Conservation (phyloP, 257 asterid species). For the Marsdenia floribunda region DNA sequence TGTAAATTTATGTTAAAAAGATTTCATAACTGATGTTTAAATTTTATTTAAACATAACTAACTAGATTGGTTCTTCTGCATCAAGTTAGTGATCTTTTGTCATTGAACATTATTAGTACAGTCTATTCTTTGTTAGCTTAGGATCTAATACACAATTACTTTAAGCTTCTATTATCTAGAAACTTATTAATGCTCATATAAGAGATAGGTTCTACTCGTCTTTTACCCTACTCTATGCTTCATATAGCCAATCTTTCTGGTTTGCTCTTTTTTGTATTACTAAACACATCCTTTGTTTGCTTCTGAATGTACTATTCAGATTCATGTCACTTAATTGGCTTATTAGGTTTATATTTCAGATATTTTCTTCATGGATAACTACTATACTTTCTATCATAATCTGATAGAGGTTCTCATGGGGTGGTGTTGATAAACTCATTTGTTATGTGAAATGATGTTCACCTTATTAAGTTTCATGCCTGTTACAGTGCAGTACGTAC, state of each 20-base stretch:
- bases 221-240: not conserved
- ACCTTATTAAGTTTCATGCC: not conserved
- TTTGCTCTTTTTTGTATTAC: not conserved
- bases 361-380: not conserved
- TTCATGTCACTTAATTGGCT: not conserved
- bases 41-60: not conserved
- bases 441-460: not conserved
- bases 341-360: not conserved
- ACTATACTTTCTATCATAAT: not conserved
- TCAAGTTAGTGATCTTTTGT: not conserved
- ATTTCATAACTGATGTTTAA: not conserved
- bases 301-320: not conserved
- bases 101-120: not conserved
- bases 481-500: not conserved
- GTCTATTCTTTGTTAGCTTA: not conserved
- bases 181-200: not conserved
- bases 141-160: not conserved
- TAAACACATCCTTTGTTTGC: not conserved
- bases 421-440: not conserved
- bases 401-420: not conserved
- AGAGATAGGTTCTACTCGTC: not conserved
- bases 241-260: not conserved
- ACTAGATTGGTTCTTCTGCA: not conserved
- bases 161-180: not conserved
- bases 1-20: slow-evolving; percentile 9